Conservation (phyloP, 345 rosid species). For the Euphorbia lathyris region DNA sequence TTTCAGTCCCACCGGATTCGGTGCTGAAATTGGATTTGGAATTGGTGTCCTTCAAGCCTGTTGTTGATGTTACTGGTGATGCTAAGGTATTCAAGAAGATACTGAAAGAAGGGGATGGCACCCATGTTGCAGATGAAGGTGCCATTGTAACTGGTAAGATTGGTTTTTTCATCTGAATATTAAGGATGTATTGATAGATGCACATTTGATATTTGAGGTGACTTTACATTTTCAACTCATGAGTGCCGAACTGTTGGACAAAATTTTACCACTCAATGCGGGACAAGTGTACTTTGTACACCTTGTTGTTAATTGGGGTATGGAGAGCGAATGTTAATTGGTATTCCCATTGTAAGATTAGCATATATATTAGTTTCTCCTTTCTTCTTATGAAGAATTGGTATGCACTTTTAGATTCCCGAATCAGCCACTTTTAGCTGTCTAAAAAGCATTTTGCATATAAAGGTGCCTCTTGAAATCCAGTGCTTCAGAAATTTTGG, state of each 20-base stretch:
- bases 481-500: neutral
- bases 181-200: neutral
- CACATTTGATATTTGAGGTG: neutral
- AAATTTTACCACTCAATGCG: neutral
- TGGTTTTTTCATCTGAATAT: neutral
- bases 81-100: conserved; percentile 57
- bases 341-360: neutral
- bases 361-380: neutral
- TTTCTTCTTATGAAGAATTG: neutral
- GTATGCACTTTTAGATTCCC: neutral
- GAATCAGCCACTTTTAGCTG: neutral
- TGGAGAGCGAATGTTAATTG: neutral
- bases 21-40: conserved; percentile 41
- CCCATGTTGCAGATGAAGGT: conserved; percentile 47
- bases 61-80: conserved; percentile 54
- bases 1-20: conserved; percentile 40
- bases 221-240: neutral
- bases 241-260: neutral
- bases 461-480: neutral
- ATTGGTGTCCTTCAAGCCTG: conserved; percentile 53
- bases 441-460: neutral
- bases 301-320: neutral
- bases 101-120: conserved; percentile 52
- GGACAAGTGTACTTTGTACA: neutral
- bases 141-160: conserved; percentile 47